Evolutionary conservation across 208 protist genomes (phyloP), one percentile per base, ranked within the genome.

Genomic region (Wallacemonas sp.): DNA sequence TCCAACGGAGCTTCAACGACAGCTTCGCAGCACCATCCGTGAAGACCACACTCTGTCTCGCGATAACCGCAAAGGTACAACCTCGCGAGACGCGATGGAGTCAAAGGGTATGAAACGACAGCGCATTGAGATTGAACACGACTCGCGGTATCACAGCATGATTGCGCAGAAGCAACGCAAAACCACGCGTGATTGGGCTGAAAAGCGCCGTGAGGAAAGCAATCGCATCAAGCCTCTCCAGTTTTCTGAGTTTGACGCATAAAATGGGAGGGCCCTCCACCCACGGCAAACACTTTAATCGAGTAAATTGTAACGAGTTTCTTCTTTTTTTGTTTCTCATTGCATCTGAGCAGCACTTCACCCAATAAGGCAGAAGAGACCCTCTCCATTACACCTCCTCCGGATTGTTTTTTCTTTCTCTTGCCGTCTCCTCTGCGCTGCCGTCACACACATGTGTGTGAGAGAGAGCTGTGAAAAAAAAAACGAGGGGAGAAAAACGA

Each of bases 181-280:
- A 61, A 59, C 83, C 19, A 92, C 88, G 1, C 76, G 85, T 21
- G 83, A 94, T 54, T 92, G 78, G 79, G 80, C 78, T 0, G 85
- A 94, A 54, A 85, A 85, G 65, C 72, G 81, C 33, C 76, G 75
- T 22, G 58, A 72, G 30, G 73, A 85, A 39, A 79, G 61, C 59
- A 73, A 78, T 5, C 73, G 68, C 59, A 86, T 88, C 41, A 82
- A 76, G 39, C 77, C 84, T 15, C 63, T 88, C 4, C 77, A 91
- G 63, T 89, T 94, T 73, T 79, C 79, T 1, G 88, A 94, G 66
- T 94, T 94, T 68, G 88, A 94, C 54, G 85, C 83, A 0, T 89
- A 68, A 69, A 10, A 22, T n/a, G n/a, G n/a, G n/a, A n/a, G n/a
- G n/a, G n/a, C n/a, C n/a, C n/a, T n/a, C n/a, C n/a, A n/a, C 27